Base-by-base conservation (phyloP, 495 filamentous ascomycete species). In the Neurospora sp. region DNA sequence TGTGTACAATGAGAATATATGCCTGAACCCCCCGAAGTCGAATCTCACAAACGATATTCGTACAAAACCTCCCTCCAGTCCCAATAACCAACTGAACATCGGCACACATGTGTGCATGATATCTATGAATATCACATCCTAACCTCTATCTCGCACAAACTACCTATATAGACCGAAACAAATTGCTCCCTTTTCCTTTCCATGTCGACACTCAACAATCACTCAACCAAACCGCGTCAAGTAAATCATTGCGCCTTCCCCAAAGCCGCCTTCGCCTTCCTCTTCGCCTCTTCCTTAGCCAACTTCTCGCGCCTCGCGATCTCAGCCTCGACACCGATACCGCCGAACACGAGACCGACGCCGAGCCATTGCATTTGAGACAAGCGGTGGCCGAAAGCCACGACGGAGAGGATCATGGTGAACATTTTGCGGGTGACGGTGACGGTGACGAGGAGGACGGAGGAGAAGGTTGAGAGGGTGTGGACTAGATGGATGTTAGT, bases 371-470 rank as follows among this genome's bases (percentile, higher is more conserved):
- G 96, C 85, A 94, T 96, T 42, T 85, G 82, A 27, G 88, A 91
- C 71, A 99, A 85, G 70, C 87, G 88, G 80, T 99, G 96, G 39
- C 96, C 96, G 82, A 98, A 99, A 85, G 92, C 93, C 71, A 98
- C 85, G 37, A 99, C 96, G 74, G 92, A 95, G 59, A 99, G 86
- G 74, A 98, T 92, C 96, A 99, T 99, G 73, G 94, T 98, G 79
- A 98, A 87, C 96, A 99, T 99, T 85, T 99, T 99, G 75, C 96
- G 87, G 62, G 96, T 99, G 12, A 99, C 96, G 3, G 94, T 99
- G 0, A 99, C 94, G 11, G 96, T 99, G 14, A 98, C 96, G 38
- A 99, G 90, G 70, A 98, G 86, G 72, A 99, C 86, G 10, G 91
- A 94, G 41, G 93, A 96, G 84, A 99, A 99, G 44, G 91, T 91